Evolutionary conservation across 2,329 filamentous ascomycete genomes (phyloP).

Genomic region (Rhynchosporium graminicola): DNA sequence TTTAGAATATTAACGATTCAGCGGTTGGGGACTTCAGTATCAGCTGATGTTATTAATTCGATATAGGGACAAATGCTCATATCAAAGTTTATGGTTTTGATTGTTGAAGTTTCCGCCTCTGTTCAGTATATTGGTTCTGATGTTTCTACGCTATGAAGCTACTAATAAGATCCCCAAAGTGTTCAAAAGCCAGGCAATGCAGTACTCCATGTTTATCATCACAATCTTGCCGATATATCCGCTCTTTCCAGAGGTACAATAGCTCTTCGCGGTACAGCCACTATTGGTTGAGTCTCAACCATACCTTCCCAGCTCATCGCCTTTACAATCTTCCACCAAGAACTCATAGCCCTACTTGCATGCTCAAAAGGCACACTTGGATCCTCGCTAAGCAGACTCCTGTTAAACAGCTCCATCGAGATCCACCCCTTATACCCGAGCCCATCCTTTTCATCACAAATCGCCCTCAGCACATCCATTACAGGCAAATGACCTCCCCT

Average conservation of each 20-base stretch:
- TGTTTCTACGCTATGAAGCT: not conserved
- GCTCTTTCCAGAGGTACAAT: not conserved
- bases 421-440: slow-evolving; percentile 61
- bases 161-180: not conserved
- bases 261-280: not conserved
- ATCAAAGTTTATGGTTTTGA: not conserved
- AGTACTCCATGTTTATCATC: not conserved
- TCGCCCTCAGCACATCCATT: slow-evolving; percentile 51
- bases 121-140: not conserved
- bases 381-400: slow-evolving; percentile 50
- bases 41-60: not conserved
- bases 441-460: slow-evolving; percentile 52
- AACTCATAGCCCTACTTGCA: slow-evolving; percentile 51
- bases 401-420: slow-evolving; percentile 60
- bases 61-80: not conserved
- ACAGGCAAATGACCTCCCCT: slow-evolving; percentile 62
- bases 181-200: slow-evolving; percentile 1
- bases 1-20: not conserved
- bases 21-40: not conserved
- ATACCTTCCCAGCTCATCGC: slow-evolving; percentile 28
- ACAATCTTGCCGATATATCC: slow-evolving; percentile 10
- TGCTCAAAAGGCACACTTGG: slow-evolving; percentile 51
- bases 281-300: not conserved
- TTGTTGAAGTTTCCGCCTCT: not conserved
- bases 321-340: slow-evolving; percentile 48